Percentiles rank a stretch among this genome's conserved stretches.
phyloP scores from a whole-genome alignment of 2,329 filamentous ascomycete genomes.

The Stachybotrys elegans region DNA sequence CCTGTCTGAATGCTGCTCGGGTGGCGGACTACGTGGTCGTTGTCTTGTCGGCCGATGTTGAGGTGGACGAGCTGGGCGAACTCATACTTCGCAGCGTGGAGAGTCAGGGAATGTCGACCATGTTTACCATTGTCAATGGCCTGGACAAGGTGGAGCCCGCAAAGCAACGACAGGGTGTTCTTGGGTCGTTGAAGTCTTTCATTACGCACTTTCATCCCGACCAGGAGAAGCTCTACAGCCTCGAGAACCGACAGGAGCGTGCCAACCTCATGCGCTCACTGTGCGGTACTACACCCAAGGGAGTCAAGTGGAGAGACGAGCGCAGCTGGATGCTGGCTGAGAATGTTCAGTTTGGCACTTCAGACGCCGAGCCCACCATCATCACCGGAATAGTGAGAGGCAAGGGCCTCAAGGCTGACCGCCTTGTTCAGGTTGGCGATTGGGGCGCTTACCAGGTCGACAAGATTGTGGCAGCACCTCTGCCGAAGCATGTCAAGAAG shows the following conservation, averaged over 20 bases:
- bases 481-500: slow-evolving; percentile 55
- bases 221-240: slow-evolving; percentile 83
- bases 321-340: slow-evolving; percentile 94
- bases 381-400: slow-evolving; percentile 84
- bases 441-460: slow-evolving; percentile 93
- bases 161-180: slow-evolving; percentile 71
- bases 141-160: slow-evolving; percentile 72
- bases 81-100: slow-evolving; percentile 81
- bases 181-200: slow-evolving; percentile 82
- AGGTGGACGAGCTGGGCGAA: slow-evolving; percentile 82
- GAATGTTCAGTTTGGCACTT: slow-evolving; percentile 65
- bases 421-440: slow-evolving; percentile 84
- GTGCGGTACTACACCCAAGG: slow-evolving; percentile 89
- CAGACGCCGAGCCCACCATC: slow-evolving; percentile 57
- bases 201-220: slow-evolving; percentile 92
- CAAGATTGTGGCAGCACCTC: slow-evolving; percentile 74
- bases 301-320: slow-evolving; percentile 91
- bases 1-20: slow-evolving; percentile 78
- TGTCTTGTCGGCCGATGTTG: slow-evolving; percentile 73
- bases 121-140: slow-evolving; percentile 79
- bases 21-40: slow-evolving; percentile 90
- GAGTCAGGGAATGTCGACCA: slow-evolving; percentile 88
- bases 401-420: slow-evolving; percentile 80
- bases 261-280: slow-evolving; percentile 85
- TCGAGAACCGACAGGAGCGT: slow-evolving; percentile 86